Percentiles rank a stretch among this genome's conserved stretches.
These are phyloP conservation scores for Pleurotus salmoneostramineus DNA, from an alignment of 768 basidiomycete genomes.

Conservation along the genomic window DNA sequence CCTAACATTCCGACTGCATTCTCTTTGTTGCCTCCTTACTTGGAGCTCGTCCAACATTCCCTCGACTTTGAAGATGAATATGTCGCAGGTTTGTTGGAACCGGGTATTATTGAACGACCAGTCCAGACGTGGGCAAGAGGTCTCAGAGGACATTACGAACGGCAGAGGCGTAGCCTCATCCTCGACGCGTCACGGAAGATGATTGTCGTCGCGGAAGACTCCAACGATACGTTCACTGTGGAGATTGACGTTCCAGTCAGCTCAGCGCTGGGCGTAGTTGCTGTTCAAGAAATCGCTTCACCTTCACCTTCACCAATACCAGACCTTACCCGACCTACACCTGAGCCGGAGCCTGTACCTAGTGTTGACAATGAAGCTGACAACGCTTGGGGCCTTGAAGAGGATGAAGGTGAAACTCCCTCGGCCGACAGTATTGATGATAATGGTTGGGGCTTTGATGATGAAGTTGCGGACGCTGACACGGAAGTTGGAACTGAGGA, in stretches of 20 bases:
- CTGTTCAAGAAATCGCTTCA: constrained; percentile 1
- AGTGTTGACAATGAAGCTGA: constrained; percentile 24
- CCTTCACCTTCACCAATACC: background rate
- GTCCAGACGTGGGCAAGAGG: constrained; percentile 69
- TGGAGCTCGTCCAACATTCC: constrained; percentile 52
- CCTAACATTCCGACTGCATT: constrained; percentile 69
- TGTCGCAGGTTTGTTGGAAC: constrained; percentile 45
- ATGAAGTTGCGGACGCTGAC: constrained; percentile 28
- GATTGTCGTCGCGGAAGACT: constrained; percentile 40
- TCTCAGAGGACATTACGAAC: constrained; percentile 74
- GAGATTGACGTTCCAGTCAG: constrained; percentile 25
- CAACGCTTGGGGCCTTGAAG: constrained; percentile 51
- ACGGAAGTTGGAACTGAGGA: constrained; percentile 13
- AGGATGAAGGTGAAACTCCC: constrained; percentile 24
- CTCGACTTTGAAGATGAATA: constrained; percentile 63
- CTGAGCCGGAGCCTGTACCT: too few species aligned
- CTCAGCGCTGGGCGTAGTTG: background rate
- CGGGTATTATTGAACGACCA: constrained; percentile 41
- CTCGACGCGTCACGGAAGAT: constrained; percentile 58
- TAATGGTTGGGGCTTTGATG: constrained; percentile 52
- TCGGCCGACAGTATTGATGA: constrained; percentile 30
- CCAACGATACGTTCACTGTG: constrained; percentile 35
- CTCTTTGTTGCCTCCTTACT: constrained; percentile 54
- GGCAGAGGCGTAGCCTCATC: constrained; percentile 62
- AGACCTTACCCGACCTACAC: too few species aligned